Evolutionary conservation across 179 eudicot species (phyloP), one percentile per base, ranked within the genome.

Genomic region (Gypsophila paniculata): DNA sequence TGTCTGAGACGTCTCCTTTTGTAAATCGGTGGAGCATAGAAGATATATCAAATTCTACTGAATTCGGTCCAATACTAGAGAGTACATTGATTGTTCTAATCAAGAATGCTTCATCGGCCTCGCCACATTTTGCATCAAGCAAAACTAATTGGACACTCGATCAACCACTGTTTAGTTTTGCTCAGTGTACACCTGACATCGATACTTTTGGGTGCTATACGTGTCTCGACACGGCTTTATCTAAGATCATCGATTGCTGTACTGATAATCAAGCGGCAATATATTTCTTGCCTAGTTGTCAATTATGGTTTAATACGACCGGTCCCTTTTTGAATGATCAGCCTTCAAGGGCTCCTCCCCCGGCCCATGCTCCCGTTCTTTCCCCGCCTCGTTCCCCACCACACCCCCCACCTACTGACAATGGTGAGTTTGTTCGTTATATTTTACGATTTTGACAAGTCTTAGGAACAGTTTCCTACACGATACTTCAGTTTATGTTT

Each of bases 171-270:
- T 71, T 71, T 76, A 18, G 61, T 44, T 65, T 77, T 42, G 80
- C 65, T 1, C 80, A 72, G 25, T 77, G 80, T 32, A 72, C 69
- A 4, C 73, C 72, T 2, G 76, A 72, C 38, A 25, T 77, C 0
- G 32, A 21, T 48, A n/a, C 11, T 29, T 55, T 34, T 14, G 29
- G 49, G 32, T 77, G 80, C n/a, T 17, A 58, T 23, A 46, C 0
- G 8, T 77, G 80, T 36, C 46, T 77, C 0, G 59, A 18, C 21
- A 34, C 13, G 14, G 72, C 69, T 1, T 66, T 58, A 17, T 3
- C 29, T 5, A n/a, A 26, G 14, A 17, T 70, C 13, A 19, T 12
- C 6, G 18, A 13, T 8, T 55, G 61, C 46, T 77, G 76, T 48
- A 22, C 21, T 19, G 59, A 54, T 5, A 58, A 67, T 58, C 15